Evolutionary conservation across 2,329 filamentous ascomycete genomes (phyloP), one percentile per base, ranked within the genome.

Genomic region (Aspergillus versicolor): DNA sequence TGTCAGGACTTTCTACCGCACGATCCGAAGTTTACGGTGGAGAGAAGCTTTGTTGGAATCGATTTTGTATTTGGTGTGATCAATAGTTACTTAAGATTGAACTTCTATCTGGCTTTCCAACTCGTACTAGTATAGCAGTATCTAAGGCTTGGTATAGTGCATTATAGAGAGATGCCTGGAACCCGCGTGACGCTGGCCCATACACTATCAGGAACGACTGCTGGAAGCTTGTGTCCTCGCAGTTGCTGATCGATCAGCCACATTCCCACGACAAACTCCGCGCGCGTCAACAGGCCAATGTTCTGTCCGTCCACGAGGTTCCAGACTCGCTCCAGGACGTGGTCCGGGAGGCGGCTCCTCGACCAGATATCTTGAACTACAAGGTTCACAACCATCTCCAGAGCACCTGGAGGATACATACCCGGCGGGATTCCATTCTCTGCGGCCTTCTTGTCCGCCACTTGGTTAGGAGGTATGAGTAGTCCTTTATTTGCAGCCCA

Each of bases 221-320:
- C 63, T 2, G 79, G 79, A 40, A 80, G 66, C 60, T 80, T 81
- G 44, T 75, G 73, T 5, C 79, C 79, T 60, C 75, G 77, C 44
- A 81, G 60, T 57, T 73, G 70, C 64, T 80, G 77, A 63, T 81
- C 79, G 53, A 81, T 79, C 55, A 81, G 65, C 78, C 78, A 81
- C 68, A 80, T 73, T 22, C 79, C 79, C 41, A 81, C 77, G 48
- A 81, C 76, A 54, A 81, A 81, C 65, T 80, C 77, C 49, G 79
- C 77, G 54, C 73, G 67, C 17, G 68, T 70, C 27, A 80, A 61
- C 48, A 76, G 67, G 12, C 74, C 74, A 30, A 70, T 67, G 4
- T 64, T 62, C 56, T 72, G 69, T 13, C 68, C 66, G 59, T 74
- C 71, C 17, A 81, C 79, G 3, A 81, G 69, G 54, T 79, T 67